These are phyloP conservation scores for Fraxinus dipetala DNA, from an alignment of 305 asterid species.

Conservation along the genomic window DNA sequence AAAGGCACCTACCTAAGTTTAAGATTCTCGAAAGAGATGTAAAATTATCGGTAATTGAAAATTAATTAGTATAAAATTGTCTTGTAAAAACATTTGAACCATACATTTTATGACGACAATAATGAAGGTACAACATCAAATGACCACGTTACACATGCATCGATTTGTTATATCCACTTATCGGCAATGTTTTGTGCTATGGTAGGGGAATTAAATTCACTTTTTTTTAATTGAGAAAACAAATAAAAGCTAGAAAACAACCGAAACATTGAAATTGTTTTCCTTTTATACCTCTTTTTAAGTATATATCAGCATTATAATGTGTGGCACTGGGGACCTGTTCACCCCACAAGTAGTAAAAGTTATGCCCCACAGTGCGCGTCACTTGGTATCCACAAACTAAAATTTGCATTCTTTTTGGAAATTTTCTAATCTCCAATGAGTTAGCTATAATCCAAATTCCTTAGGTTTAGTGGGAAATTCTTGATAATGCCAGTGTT, in stretches of 20 bases:
- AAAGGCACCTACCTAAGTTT: background rate
- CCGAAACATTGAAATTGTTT: constrained; percentile 5
- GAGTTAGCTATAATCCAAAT: constrained; percentile 21
- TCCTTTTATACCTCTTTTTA: background rate
- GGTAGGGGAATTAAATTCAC: constrained; percentile 11
- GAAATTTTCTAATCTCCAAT: constrained; percentile 24
- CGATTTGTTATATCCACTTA: constrained; percentile 29
- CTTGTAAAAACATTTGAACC: background rate
- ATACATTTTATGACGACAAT: background rate
- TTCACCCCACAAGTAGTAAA: constrained; percentile 37
- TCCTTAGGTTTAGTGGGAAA: constrained; percentile 23
- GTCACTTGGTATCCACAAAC: constrained; percentile 30
- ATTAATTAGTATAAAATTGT: background rate
- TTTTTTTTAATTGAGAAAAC: constrained; percentile 16
- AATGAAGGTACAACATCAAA: background rate
- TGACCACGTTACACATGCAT: constrained; percentile 34
- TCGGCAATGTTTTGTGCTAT: constrained; percentile 17
- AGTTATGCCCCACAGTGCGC: constrained; percentile 24
- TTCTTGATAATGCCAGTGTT: constrained; percentile 26
- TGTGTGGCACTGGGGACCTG: constrained; percentile 26
- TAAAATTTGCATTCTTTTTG: constrained; percentile 21
- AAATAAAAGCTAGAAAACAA: constrained; percentile 7
- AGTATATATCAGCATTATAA: background rate
- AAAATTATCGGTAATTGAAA: constrained; percentile 1
- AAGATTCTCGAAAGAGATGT: background rate